phyloP scores from a whole-genome alignment of 805 yeast species.

The Pichia californica region DNA sequence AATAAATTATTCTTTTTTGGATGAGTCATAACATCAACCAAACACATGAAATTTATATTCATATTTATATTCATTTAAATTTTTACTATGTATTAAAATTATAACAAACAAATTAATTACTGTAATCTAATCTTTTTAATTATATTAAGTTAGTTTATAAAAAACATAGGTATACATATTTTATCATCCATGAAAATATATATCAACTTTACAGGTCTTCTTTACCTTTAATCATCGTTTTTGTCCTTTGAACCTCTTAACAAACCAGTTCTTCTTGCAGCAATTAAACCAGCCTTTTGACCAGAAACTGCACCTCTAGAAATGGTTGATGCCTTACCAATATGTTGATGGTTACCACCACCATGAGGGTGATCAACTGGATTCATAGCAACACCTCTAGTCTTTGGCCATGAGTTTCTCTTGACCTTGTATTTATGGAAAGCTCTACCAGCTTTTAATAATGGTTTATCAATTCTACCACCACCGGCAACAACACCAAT shows the following conservation, averaged over 20 bases:
- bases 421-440: conserved; percentile 99
- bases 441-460: conserved; percentile 99
- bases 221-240: conserved; percentile 25
- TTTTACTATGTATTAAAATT: too few species aligned
- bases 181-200: conserved; percentile 1
- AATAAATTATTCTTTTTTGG: too few species aligned
- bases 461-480: conserved; percentile 99
- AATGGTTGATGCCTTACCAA: conserved; percentile 99
- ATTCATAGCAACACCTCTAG: conserved; percentile 99
- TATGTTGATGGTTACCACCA: conserved; percentile 99
- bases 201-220: conserved; percentile 1
- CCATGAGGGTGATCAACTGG: conserved; percentile 99
- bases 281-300: conserved; percentile 99
- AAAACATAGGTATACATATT: conserved; percentile 7
- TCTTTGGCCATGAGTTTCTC: conserved; percentile 99
- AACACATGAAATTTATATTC: too few species aligned
- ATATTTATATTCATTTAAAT: too few species aligned
- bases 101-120: too few species aligned
- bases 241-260: conserved; percentile 95
- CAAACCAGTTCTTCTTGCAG: conserved; percentile 99
- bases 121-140: conserved; percentile 1
- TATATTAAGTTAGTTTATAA: conserved; percentile 5
- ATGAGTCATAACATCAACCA: too few species aligned
- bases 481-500: conserved; percentile 99
- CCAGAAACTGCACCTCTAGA: conserved; percentile 99